Evolutionary conservation across 2,329 filamentous ascomycete genomes (phyloP).

Genomic region (Aspergillus candidus): DNA sequence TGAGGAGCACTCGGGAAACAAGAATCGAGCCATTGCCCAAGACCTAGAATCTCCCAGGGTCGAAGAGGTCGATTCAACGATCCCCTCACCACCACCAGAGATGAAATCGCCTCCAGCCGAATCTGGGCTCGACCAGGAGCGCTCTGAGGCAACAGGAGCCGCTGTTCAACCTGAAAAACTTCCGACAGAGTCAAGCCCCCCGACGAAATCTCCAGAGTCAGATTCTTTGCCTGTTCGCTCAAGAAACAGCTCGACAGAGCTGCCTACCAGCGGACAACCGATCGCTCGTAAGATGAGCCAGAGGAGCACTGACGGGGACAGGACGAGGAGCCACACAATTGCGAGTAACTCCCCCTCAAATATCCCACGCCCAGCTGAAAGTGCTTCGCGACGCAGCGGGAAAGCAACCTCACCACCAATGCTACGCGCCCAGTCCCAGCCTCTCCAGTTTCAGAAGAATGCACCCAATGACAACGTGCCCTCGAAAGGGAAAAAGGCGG

Average conservation of each 20-base stretch:
- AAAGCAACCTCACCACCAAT: conserved; percentile 43
- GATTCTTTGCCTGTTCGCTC: conserved; percentile 5
- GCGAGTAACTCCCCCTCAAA: conserved; percentile 27
- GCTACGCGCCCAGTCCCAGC: conserved; percentile 48
- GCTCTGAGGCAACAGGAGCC: conserved; percentile 54
- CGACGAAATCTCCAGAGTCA: conserved; percentile 3
- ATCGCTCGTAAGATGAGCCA: conserved; percentile 7
- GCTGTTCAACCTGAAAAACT: conserved; percentile 20
- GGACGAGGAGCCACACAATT: conserved; percentile 8
- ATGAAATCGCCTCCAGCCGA: conserved; percentile 18
- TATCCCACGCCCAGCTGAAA: conserved; percentile 37
- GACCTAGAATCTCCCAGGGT: conserved; percentile 10
- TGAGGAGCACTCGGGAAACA: conserved; percentile 52
- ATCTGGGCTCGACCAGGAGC: conserved; percentile 45
- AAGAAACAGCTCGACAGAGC: conserved; percentile 6
- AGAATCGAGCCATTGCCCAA: conserved; percentile 18
- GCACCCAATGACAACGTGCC: conserved; percentile 16
- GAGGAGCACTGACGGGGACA: conserved; percentile 11
- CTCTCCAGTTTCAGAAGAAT: conserved; percentile 33
- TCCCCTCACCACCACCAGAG: conserved; percentile 15
- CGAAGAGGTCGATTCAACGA: conserved; percentile 18
- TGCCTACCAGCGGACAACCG: conserved; percentile 10
- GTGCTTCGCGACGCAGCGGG: conserved; percentile 30
- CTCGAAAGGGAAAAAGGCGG: conserved; percentile 18
- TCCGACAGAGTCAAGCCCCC: conserved; percentile 6